Evolutionary conservation across 2,329 filamentous ascomycete genomes (phyloP), one percentile per base, ranked within the genome.

Genomic region (Aquanectria penicillioides): DNA sequence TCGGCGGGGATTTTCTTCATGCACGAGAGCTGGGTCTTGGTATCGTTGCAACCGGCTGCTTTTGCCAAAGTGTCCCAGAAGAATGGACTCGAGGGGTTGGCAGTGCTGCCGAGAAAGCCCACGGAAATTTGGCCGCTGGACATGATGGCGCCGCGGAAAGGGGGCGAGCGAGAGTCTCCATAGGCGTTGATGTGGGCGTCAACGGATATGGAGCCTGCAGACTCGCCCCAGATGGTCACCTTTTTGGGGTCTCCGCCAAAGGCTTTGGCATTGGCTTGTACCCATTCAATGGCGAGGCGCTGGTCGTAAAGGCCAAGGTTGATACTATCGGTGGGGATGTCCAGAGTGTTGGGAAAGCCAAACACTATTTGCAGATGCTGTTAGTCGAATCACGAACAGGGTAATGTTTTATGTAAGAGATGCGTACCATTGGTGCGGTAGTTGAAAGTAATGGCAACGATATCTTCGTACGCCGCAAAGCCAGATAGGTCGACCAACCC

Each of bases 271-370:
- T 72, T 71, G 8, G 57, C 38, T 8, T 69, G 66, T 2, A 71
- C 58, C 66, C 69, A 74, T 34, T 65, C 57, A n/a, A 72, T 56
- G 1, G 70, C 70, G 8, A 72, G 56, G 3, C 58, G 66, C 23
- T 73, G 67, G 38, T 73, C 69, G n/a, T 70, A 60, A 0, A 73
- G 22, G 4, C 70, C 67, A 8, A 73, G 61, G 26, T 72, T 74
- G 6, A 55, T 75, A 1, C 80, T 74, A 18, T 74, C 70, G 0
- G 66, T 63, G 3, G 74, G 55, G 9, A 81, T 73, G 34, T 80
- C 72, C 12, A 71, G 74, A 1, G 77, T 74, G 40, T 76, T 76
- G 7, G 83, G 68, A 60, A 85, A 86, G 3, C 82, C 82, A 38
- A 73, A 69, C 6, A 70, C 70, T 72, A 5, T 2, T 5, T 6